Percentiles rank a stretch among this genome's conserved stretches.
Conservation (phyloP, 1,284 basidiomycete species). For the Fistulinella cinereoalba region DNA sequence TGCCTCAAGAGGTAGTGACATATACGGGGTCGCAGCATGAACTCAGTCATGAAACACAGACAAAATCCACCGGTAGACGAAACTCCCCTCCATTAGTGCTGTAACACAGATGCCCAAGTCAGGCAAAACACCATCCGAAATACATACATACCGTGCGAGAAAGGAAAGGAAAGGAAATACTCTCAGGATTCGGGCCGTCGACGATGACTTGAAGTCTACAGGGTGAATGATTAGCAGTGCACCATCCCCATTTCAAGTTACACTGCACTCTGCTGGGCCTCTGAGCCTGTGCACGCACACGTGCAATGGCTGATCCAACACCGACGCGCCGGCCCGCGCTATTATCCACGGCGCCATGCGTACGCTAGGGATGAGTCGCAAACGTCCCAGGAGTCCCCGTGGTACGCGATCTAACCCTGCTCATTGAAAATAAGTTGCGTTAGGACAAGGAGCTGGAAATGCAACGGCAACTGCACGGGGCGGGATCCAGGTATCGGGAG, state of each 20-base stretch:
- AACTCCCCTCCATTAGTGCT: no score
- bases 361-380: constrained; percentile 64
- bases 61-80: no score
- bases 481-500: constrained; percentile 54
- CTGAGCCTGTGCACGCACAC: constrained; percentile 9
- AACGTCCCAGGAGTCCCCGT: constrained; percentile 74
- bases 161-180: no score
- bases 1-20: no score
- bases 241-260: constrained; percentile 4
- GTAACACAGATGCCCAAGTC: no score
- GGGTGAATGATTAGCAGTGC: no score
- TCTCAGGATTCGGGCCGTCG: no score
- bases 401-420: constrained; percentile 66
- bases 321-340: constrained; percentile 55
- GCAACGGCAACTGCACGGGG: constrained; percentile 64
- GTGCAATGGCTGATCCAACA: constrained; percentile 37
- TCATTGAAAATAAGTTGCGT: constrained; percentile 74
- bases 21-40: no score
- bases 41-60: no score
- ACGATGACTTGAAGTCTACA: no score
- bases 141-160: no score
- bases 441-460: constrained; percentile 62
- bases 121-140: no score
- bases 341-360: constrained; percentile 63
- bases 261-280: constrained; percentile 1